phyloP scores from a whole-genome alignment of 2,329 filamentous ascomycete genomes.

The Cladorrhinum sp. region DNA sequence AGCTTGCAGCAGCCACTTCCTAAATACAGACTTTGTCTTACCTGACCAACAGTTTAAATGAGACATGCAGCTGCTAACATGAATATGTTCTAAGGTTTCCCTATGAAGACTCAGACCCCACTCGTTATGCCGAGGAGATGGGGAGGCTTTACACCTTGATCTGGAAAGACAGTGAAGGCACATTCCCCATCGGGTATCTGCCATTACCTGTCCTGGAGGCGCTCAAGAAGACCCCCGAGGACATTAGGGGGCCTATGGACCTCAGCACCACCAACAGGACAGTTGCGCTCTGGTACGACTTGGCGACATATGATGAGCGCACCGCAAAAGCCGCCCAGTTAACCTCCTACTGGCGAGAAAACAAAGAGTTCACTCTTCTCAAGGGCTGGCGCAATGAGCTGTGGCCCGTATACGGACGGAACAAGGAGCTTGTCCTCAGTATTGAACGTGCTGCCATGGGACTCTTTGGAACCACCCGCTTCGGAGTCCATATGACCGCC shows the following conservation, averaged over 20 bases:
- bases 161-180: conserved; percentile 61
- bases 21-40: no score
- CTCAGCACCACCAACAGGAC: conserved; percentile 60
- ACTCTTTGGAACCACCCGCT: conserved; percentile 72
- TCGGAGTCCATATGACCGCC: conserved; percentile 78
- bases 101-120: conserved; percentile 61
- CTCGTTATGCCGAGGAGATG: conserved; percentile 54
- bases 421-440: conserved; percentile 63
- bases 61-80: conserved; percentile 4
- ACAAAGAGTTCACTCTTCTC: conserved; percentile 70
- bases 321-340: conserved; percentile 56
- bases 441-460: conserved; percentile 74
- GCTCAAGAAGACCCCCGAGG: conserved; percentile 46
- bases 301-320: conserved; percentile 57
- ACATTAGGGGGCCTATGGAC: conserved; percentile 56
- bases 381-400: conserved; percentile 76
- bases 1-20: no score
- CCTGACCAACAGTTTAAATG: no score
- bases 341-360: conserved; percentile 64
- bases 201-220: conserved; percentile 48
- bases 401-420: conserved; percentile 72
- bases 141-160: conserved; percentile 62
- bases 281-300: conserved; percentile 59
- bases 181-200: conserved; percentile 62
- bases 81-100: conserved; percentile 61